Base-by-base conservation (phyloP, 2,329 filamentous ascomycete genomes). In the Colletotrichum truncatum region DNA sequence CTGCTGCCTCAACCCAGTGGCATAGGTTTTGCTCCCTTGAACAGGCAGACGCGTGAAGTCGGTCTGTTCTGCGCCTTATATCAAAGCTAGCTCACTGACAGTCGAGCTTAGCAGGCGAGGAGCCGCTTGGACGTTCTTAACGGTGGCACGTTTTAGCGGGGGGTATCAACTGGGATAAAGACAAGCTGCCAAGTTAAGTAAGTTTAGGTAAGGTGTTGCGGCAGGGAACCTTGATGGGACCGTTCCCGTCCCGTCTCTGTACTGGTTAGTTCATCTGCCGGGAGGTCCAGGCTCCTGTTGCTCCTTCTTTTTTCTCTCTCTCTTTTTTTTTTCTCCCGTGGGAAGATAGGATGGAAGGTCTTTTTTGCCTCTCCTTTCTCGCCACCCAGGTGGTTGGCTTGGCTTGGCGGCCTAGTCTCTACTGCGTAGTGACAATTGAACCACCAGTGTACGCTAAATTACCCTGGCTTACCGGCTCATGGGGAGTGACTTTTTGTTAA, bases 321-420 rank as follows among this genome's bases (percentile, higher is more conserved):
- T n/a, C n/a, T 36, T 3, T 36, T 36, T 10, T 36, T 36, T n/a
- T 39, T 7, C 16, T 43, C 39, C 39, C 39, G 21, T 16, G 12
- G 8, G 46, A 36, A 7, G 25, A 9, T 16, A 30, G 14, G 14
- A 10, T 12, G 32, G 28, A 6, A n/a, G 54, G n/a, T 11, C 9
- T 3, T 2, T 12, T 41, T 41, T 14, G 23, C 25, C 34, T 55
- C 14, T 30, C 34, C 53, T 14, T 32, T 32, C 34, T 55, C 14
- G 41, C 34, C 53, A 63, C 43, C 1, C 10, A 45, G n/a, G 26
- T 18, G 26, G 59, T 43, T 43, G 53, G 59, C 52, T 56, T 14
- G 52, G 9, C 41, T 58, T 43, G 59, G 21, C n/a, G 43, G 34
- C 25, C n/a, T n/a, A n/a, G n/a, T n/a, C n/a, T n/a, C n/a, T 18